Evolutionary conservation across 441 rosid species (phyloP).

Genomic region (Croton laevigatus): DNA sequence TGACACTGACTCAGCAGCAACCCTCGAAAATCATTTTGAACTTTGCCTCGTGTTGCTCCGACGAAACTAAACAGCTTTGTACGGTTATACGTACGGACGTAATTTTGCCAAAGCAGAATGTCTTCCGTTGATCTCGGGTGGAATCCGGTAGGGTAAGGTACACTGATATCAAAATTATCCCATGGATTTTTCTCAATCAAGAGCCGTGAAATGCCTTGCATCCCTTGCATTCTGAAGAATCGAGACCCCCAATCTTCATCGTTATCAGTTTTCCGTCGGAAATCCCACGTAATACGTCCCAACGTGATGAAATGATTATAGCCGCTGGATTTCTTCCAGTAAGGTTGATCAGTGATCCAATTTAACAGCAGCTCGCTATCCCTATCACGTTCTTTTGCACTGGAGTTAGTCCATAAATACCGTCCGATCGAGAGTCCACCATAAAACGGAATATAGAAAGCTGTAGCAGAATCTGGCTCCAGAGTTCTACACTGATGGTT

Average conservation of each 20-base stretch:
- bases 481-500: constrained; percentile 63
- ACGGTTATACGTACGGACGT: constrained; percentile 48
- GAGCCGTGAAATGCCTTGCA: constrained; percentile 82
- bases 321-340: constrained; percentile 54
- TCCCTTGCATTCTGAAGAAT: constrained; percentile 59
- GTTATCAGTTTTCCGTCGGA: constrained; percentile 51
- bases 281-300: constrained; percentile 94
- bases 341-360: constrained; percentile 57
- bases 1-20: constrained; percentile 52
- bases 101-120: constrained; percentile 60
- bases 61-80: constrained; percentile 68
- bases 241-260: constrained; percentile 77
- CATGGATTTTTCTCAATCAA: constrained; percentile 81
- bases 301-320: constrained; percentile 81
- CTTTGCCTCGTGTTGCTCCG: constrained; percentile 56
- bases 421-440: constrained; percentile 82
- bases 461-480: constrained; percentile 61
- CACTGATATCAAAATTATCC: constrained; percentile 85
- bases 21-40: constrained; percentile 68
- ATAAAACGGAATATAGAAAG: constrained; percentile 77
- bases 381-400: constrained; percentile 52
- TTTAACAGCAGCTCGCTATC: constrained; percentile 52
- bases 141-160: constrained; percentile 91
- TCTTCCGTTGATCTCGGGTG: constrained; percentile 76
- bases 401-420: constrained; percentile 50